Evolutionary conservation across 192 early-diverging fungal genomes (phyloP).

Genomic region (Backusella macrospora): DNA sequence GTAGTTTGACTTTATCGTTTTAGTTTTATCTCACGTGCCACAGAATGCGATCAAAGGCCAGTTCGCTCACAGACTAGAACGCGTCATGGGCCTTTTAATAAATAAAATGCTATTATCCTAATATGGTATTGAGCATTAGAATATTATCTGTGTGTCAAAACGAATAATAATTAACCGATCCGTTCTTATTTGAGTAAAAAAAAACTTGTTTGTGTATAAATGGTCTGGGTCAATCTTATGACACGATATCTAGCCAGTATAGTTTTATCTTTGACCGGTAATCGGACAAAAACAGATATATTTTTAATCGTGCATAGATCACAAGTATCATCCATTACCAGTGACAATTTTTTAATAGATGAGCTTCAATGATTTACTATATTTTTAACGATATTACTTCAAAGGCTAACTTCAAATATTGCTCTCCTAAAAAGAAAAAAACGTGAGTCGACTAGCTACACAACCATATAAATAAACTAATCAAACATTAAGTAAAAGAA

Average conservation of each 20-base stretch:
- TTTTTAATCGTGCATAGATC: slow-evolving; percentile 9
- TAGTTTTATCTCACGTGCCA: not conserved
- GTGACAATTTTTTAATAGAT: not conserved
- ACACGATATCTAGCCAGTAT: not conserved
- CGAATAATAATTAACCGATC: slow-evolving; percentile 14
- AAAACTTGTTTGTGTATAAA: slow-evolving; percentile 2
- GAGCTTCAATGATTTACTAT: not conserved
- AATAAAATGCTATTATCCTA: not conserved
- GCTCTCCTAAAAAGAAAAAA: not conserved
- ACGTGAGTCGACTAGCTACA: no score
- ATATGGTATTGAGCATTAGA: not conserved
- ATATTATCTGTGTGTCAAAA: slow-evolving; percentile 5
- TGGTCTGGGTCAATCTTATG: not conserved
- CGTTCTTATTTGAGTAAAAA: slow-evolving; percentile 10
- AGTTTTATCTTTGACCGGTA: slow-evolving; percentile 1
- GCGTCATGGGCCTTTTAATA: not conserved
- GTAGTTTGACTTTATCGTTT: not conserved
- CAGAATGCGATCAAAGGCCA: not conserved
- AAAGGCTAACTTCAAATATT: not conserved
- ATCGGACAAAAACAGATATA: not conserved
- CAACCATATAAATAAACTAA: not conserved
- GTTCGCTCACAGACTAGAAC: slow-evolving; percentile 2
- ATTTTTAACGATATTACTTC: not conserved
- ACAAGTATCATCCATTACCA: not conserved
- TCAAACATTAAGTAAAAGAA: not conserved